Evolutionary conservation across 805 yeast species (phyloP).

Genomic region (Monosporozyma siamensis): DNA sequence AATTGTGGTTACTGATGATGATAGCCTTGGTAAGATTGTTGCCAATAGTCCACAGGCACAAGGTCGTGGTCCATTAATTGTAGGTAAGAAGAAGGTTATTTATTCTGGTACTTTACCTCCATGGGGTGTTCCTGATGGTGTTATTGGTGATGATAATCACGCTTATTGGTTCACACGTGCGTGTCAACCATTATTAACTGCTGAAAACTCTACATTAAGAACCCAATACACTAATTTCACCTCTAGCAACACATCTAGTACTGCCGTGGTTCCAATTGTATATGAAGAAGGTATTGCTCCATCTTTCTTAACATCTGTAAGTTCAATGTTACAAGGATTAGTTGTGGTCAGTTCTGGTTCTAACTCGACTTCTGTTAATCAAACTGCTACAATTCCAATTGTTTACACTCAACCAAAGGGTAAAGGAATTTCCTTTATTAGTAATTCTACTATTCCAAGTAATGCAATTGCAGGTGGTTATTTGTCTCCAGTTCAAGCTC

Average conservation of each 20-base stretch:
- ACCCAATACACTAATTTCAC: slow-evolving; percentile 19
- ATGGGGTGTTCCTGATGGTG: slow-evolving; percentile 23
- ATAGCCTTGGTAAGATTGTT: slow-evolving; percentile 13
- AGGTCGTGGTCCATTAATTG: slow-evolving; percentile 22
- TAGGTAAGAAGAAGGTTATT: slow-evolving; percentile 17
- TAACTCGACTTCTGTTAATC: slow-evolving; percentile 10
- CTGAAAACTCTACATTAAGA: slow-evolving; percentile 16
- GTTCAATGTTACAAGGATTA: slow-evolving; percentile 17
- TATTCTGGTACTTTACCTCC: slow-evolving; percentile 26
- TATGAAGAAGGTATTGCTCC: slow-evolving; percentile 19
- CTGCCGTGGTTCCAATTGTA: slow-evolving; percentile 22
- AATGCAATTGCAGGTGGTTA: slow-evolving; percentile 26
- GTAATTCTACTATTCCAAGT: slow-evolving; percentile 14
- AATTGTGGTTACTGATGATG: slow-evolving; percentile 17
- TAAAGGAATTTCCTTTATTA: slow-evolving; percentile 10
- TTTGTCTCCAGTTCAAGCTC: slow-evolving; percentile 27
- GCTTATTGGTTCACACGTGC: slow-evolving; percentile 22
- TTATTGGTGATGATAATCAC: slow-evolving; percentile 8
- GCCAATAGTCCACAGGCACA: slow-evolving; percentile 12
- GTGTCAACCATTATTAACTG: slow-evolving; percentile 14
- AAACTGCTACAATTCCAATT: slow-evolving; percentile 3
- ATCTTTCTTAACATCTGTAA: slow-evolving; percentile 10
- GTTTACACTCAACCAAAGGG: slow-evolving; percentile 5
- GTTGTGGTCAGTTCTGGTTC: slow-evolving; percentile 18
- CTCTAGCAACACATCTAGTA: slow-evolving; percentile 5